phyloP scores from a whole-genome alignment of 305 asterid species.

The Fraxinus sp. region DNA sequence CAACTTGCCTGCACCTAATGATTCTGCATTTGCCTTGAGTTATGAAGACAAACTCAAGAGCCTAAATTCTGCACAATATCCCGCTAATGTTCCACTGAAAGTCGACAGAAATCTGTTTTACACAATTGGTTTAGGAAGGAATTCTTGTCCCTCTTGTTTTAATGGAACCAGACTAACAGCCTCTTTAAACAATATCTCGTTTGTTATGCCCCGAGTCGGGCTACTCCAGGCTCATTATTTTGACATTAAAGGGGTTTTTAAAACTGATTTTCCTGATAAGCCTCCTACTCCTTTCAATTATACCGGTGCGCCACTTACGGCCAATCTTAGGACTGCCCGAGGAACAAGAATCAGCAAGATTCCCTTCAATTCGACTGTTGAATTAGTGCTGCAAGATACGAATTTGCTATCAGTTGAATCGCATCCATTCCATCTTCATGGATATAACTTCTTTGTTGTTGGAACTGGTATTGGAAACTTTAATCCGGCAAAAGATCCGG shows the following conservation, averaged over 20 bases:
- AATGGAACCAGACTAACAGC: slow-evolving; percentile 38
- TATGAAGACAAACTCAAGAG: slow-evolving; percentile 28
- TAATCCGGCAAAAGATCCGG: slow-evolving; percentile 29
- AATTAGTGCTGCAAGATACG: slow-evolving; percentile 35
- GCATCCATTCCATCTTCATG: slow-evolving; percentile 42
- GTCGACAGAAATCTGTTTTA: slow-evolving; percentile 28
- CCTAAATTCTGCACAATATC: slow-evolving; percentile 28
- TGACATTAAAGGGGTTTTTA: slow-evolving; percentile 25
- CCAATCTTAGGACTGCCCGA: slow-evolving; percentile 28
- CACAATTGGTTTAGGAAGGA: slow-evolving; percentile 34
- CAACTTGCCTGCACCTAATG: slow-evolving; percentile 28
- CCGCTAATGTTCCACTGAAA: slow-evolving; percentile 34
- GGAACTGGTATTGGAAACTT: slow-evolving; percentile 38
- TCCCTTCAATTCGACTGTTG: slow-evolving; percentile 29
- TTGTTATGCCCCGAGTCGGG: slow-evolving; percentile 36
- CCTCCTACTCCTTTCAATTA: slow-evolving; percentile 33
- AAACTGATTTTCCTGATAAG: slow-evolving; percentile 32
- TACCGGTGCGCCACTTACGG: slow-evolving; percentile 33
- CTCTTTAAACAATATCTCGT: slow-evolving; percentile 37
- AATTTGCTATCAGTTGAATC: slow-evolving; percentile 35
- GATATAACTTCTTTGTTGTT: slow-evolving; percentile 36
- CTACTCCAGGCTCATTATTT: slow-evolving; percentile 38
- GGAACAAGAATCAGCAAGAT: slow-evolving; percentile 30
- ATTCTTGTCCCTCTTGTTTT: slow-evolving; percentile 28
- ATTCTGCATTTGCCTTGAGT: slow-evolving; percentile 25